Base-by-base conservation (phyloP, 1,284 basidiomycete genomes). In the Melampsora americana region DNA sequence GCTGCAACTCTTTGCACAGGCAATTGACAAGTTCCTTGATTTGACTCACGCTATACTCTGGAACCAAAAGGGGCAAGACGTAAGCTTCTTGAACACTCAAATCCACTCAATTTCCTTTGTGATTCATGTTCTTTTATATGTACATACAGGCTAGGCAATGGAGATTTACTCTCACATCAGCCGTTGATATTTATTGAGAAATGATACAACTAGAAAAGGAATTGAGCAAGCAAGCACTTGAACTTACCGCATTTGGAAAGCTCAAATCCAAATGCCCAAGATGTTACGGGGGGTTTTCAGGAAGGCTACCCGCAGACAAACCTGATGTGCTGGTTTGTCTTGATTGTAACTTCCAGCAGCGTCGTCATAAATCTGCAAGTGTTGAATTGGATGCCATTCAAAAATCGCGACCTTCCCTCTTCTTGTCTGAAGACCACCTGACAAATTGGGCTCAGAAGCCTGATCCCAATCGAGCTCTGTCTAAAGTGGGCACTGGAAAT, bases 21-120 rank as follows among this genome's bases (percentile, higher is more conserved):
- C 66, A 20, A 7, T 67, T 67, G 66, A 68, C 14, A 53, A 68
- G 23, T 68, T 67, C 35, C 35, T 67, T 23, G 66, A 67, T 67
- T 35, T 48, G 35, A 28, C 5, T 28, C 20, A 67, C 46, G 28
- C 66, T 42, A 26, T 30, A 32, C 6, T 48, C 53, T 28, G 28
- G 46, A 44, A 30, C 30, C 20, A 12, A 44, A 44, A 67, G 23
- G 4, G 14, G 32, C 7, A 30, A n/a, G 32, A 5, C 44, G 18
- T 14, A 67, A 11, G 9, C 3, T 11, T 23, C 26, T 23, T 20
- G 5, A 5, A 23, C 44, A 42, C 2, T 23, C 14, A 67, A 50
- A 50, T 20, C 32, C 46, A 44, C n/a, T 67, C 18, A 32, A 20
- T 5, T 11, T 23, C 6, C 26, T 6, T 35, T 28, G 6, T 28